Conservation (phyloP, 169 alveolate genomes). For the Cryptosporidium tyzzeri region DNA sequence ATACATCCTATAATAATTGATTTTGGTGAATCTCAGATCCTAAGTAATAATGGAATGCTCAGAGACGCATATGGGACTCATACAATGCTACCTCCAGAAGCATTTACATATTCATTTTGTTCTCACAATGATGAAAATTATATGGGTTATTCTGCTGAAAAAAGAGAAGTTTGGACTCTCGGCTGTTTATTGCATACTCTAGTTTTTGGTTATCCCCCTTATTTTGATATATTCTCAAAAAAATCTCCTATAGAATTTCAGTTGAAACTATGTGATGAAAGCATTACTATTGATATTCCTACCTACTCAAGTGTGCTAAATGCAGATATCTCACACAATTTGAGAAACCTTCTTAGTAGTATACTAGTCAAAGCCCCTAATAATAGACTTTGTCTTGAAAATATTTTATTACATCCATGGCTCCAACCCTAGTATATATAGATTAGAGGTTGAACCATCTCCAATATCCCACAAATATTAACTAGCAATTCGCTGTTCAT, state of each 20-base stretch:
- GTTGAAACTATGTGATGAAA: slow-evolving; percentile 18
- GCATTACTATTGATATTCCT: slow-evolving; percentile 23
- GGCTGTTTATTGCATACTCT: slow-evolving; percentile 55
- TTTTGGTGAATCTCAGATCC: slow-evolving; percentile 65
- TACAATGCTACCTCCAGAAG: slow-evolving; percentile 57
- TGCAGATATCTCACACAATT: slow-evolving; percentile 7
- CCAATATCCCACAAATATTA: not conserved
- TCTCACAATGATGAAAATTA: not conserved
- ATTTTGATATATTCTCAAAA: not conserved
- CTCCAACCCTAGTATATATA: not conserved
- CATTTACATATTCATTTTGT: slow-evolving; percentile 24
- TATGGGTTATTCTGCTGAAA: slow-evolving; percentile 50
- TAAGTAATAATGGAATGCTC: slow-evolving; percentile 2
- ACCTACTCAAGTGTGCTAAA: slow-evolving; percentile 18
- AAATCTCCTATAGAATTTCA: slow-evolving; percentile 72
- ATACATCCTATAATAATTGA: slow-evolving; percentile 38
- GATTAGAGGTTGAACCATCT: not conserved
- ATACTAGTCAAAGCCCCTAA: slow-evolving; percentile 22
- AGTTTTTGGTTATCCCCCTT: slow-evolving; percentile 60
- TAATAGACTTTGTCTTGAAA: slow-evolving; percentile 12
- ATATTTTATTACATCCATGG: slow-evolving; percentile 36
- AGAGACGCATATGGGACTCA: slow-evolving; percentile 73
- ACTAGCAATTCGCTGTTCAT: not conserved
- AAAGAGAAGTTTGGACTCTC: slow-evolving; percentile 65
- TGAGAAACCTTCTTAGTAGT: slow-evolving; percentile 16